Evolutionary conservation across 768 basidiomycete genomes (phyloP).

Genomic region (Plicaturopsis crispa): DNA sequence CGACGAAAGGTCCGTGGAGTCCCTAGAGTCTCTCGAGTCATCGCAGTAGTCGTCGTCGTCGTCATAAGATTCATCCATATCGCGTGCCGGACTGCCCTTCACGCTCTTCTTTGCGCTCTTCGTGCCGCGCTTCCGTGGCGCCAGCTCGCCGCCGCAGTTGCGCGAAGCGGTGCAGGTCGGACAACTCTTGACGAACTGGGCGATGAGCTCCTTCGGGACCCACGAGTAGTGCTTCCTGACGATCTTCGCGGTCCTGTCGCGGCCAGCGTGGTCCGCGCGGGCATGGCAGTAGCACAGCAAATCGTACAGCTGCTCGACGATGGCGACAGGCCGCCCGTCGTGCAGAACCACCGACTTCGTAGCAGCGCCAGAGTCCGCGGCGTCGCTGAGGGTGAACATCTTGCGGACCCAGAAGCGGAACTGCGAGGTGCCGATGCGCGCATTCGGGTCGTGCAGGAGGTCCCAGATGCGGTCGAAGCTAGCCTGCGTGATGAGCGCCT

Average conservation of each 20-base stretch:
- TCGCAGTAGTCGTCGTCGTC: neutral
- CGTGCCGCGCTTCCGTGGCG: too few species aligned
- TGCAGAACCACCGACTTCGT: constrained; percentile 50
- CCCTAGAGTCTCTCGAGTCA: neutral
- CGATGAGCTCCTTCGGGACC: constrained; percentile 80
- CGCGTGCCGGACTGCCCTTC: neutral
- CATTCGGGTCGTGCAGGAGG: constrained; percentile 47
- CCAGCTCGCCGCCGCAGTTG: constrained; percentile 21
- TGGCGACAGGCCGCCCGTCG: constrained; percentile 65
- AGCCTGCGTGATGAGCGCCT: constrained; percentile 64
- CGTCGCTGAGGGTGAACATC: constrained; percentile 55
- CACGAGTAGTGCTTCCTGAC: constrained; percentile 69
- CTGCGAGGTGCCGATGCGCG: constrained; percentile 46
- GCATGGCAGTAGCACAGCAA: constrained; percentile 70
- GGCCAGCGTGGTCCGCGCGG: constrained; percentile 60
- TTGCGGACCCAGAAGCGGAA: constrained; percentile 82
- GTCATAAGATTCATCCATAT: neutral
- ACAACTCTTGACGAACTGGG: constrained; percentile 71
- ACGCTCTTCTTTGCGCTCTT: constrained; percentile 9
- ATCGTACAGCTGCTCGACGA: constrained; percentile 73
- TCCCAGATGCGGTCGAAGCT: constrained; percentile 71
- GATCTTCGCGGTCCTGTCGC: constrained; percentile 68
- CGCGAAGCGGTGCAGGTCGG: constrained; percentile 59
- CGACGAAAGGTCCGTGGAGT: neutral
- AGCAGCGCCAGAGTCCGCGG: constrained; percentile 12